Conservation (phyloP, 768 basidiomycete species). For the Boletellus sp. region DNA sequence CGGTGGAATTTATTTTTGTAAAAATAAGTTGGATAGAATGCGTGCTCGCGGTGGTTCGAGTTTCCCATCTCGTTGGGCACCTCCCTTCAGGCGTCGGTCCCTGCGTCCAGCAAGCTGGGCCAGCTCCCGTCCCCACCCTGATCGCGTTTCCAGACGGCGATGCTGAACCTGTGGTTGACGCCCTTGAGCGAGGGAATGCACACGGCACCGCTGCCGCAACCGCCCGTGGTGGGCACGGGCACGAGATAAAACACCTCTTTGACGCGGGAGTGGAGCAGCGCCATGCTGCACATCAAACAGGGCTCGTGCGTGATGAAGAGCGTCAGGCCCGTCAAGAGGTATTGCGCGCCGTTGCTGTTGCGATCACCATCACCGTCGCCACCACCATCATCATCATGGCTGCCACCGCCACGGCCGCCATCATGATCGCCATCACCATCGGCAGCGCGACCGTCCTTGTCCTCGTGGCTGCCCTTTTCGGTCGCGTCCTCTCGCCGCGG, state of each 20-base stretch:
- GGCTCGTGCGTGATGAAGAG: conserved; percentile 95
- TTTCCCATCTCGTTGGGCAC: no score
- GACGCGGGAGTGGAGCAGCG: conserved; percentile 90
- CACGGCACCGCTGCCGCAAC: conserved; percentile 73
- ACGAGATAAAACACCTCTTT: conserved; percentile 76
- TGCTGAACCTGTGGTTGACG: conserved; percentile 84
- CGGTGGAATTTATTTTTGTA: no score
- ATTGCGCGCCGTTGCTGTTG: conserved; percentile 58
- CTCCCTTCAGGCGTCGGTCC: conserved; percentile 29
- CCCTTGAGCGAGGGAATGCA: conserved; percentile 79
- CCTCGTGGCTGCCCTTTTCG: conserved; percentile 25
- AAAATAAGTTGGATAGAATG: no score
- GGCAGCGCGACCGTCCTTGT: no score
- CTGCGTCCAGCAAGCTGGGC: conserved; percentile 17
- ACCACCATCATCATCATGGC: no score
- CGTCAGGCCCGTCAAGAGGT: conserved; percentile 80
- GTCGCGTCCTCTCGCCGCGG: conserved; percentile 9
- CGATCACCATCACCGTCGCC: no score
- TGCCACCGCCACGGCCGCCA: no score
- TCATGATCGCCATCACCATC: no score
- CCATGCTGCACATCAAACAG: conserved; percentile 98
- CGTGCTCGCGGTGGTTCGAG: no score
- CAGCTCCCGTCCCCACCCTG: not conserved
- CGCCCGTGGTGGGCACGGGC: conserved; percentile 77
- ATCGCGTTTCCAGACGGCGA: conserved; percentile 58